These are phyloP conservation scores for Metschnikowia gelsemii DNA, from an alignment of 805 yeast species.

Conservation along the genomic window DNA sequence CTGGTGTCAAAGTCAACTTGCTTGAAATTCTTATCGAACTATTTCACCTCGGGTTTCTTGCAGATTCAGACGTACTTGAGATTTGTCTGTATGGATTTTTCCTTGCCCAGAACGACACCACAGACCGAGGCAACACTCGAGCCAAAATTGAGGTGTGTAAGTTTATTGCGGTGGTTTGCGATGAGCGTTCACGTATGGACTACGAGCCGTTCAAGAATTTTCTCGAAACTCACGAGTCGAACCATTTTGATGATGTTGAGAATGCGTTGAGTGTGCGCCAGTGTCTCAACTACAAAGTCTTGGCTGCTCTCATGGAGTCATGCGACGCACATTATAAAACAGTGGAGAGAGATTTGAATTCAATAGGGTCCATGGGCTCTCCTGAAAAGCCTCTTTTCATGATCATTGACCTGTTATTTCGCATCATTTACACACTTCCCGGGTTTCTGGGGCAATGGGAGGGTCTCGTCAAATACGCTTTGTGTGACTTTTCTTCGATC, in stretches of 20 bases:
- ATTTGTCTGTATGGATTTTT: slow-evolving; percentile 23
- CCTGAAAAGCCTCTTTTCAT: slow-evolving; percentile 2
- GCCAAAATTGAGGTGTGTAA: slow-evolving; percentile 50
- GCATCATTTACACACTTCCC: slow-evolving; percentile 33
- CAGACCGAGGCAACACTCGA: slow-evolving; percentile 21
- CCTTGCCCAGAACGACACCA: slow-evolving; percentile 12
- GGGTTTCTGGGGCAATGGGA: slow-evolving; percentile 38
- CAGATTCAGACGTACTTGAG: slow-evolving; percentile 48
- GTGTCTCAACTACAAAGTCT: slow-evolving; percentile 24
- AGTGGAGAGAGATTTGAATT: slow-evolving; percentile 3
- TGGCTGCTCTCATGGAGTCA: slow-evolving; percentile 17
- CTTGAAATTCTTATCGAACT: slow-evolving; percentile 55
- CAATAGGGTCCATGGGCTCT: not conserved
- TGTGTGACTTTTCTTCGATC: slow-evolving; percentile 45
- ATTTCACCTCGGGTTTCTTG: slow-evolving; percentile 60
- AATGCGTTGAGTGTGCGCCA: slow-evolving; percentile 22
- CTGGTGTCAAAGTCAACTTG: slow-evolving; percentile 51
- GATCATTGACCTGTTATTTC: slow-evolving; percentile 25
- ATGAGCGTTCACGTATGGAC: slow-evolving; percentile 37
- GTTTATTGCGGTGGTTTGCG: slow-evolving; percentile 48
- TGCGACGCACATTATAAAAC: slow-evolving; percentile 13
- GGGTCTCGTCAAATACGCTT: slow-evolving; percentile 38
- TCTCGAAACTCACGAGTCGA: slow-evolving; percentile 29
- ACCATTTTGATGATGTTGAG: slow-evolving; percentile 25
- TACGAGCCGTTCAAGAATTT: slow-evolving; percentile 34